Evolutionary conservation across 805 yeast genomes (phyloP), one percentile per base, ranked within the genome.

Genomic region (Wickerhamiella spandovensis): DNA sequence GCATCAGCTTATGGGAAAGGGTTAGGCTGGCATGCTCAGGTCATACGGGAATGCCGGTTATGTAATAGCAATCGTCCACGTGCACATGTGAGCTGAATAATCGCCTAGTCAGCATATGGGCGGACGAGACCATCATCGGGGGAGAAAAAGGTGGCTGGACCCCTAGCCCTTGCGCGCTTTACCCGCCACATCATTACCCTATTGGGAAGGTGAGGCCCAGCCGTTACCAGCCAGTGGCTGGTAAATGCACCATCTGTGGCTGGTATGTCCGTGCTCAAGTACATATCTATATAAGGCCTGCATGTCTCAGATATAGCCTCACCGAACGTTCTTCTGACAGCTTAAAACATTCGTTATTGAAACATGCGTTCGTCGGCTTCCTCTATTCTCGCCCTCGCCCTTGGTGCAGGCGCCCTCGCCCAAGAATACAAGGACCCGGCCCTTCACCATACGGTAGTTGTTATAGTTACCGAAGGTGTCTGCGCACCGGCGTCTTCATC

Each of bases 341-440:
- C 39, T 15, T 35, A 28, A 28, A 24, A 28, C 32, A 9, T 15
- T 28, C 32, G 32, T 28, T 28, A 28, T n/a, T 35, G 39, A 35
- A 35, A 35, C 39, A 35, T 35, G 20, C 17, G 20, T 35, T 35
- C 32, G 15, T 28, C 32, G 4, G 32, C 32, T 15, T 28, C 32
- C 18, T 35, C 39, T 9, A n/a, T 35, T 35, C 20, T 35, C 39
- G 20, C 20, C 39, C 20, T 35, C 39, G 39, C 39, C 39, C 39
- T 35, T n/a, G 39, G 39, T 5, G 39, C 39, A 35, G 39, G 39
- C 20, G 39, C 39, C 20, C 39, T 35, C 39, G 39, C 39, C 20
- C 39, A n/a, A 13, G 56, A 48, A n/a, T 58, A 56, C 46, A 53
- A 48, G 17, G 61, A 58, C 28, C 60, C 61, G 22, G 58, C 53